These are phyloP conservation scores for Cutaneotrichosporon sp. DNA, from an alignment of 1,284 basidiomycete species.

Conservation along the genomic window DNA sequence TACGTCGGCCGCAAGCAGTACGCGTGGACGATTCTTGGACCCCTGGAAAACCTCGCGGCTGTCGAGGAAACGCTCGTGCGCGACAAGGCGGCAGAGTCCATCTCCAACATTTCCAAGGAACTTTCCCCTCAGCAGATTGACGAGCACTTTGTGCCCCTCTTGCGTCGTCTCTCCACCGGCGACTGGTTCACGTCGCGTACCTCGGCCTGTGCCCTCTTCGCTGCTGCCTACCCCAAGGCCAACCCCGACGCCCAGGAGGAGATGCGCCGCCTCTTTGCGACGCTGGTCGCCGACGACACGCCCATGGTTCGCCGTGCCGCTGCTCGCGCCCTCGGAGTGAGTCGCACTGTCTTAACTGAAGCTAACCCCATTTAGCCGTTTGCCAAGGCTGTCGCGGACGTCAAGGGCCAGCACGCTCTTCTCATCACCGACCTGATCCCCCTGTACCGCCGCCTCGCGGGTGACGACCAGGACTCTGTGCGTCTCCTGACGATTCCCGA, in stretches of 20 bases:
- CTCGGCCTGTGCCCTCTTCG: constrained; percentile 89
- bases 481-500: constrained; percentile 93
- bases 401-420: constrained; percentile 63
- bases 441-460: constrained; percentile 88
- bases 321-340: constrained; percentile 89
- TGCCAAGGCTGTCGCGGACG: constrained; percentile 55
- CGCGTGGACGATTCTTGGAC: constrained; percentile 84
- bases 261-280: constrained; percentile 76
- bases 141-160: constrained; percentile 83
- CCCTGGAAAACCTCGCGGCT: constrained; percentile 90
- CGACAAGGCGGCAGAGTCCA: constrained; percentile 97
- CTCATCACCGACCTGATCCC: constrained; percentile 82
- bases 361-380: constrained; percentile 57
- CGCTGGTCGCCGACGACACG: constrained; percentile 87
- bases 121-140: constrained; percentile 79
- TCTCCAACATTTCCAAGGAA: constrained; percentile 80
- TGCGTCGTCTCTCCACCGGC: constrained; percentile 82
- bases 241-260: constrained; percentile 75
- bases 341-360: constrained; percentile 41
- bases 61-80: constrained; percentile 98
- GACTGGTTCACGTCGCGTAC: constrained; percentile 99
- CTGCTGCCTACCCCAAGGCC: constrained; percentile 82
- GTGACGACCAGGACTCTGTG: constrained; percentile 98
- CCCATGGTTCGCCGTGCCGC: constrained; percentile 98
- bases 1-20: constrained; percentile 88